A percentile compares a stretch with the other conserved stretches of the same genome.
Evolutionary conservation across 1,139 yeast genomes (phyloP).

Genomic region (Wickerhamomyces sp.): DNA sequence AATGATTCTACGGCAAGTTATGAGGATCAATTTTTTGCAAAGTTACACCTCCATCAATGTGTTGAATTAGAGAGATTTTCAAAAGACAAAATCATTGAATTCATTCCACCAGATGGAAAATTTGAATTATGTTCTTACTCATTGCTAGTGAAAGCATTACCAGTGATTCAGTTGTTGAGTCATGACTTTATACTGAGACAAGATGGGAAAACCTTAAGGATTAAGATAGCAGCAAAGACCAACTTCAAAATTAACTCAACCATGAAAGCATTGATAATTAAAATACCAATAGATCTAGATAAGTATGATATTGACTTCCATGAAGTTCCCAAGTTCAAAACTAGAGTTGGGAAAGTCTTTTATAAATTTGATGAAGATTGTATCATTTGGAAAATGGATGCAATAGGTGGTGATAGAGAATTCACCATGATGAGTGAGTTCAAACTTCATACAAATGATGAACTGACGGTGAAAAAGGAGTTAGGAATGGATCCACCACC

Average conservation of each 20-base stretch:
- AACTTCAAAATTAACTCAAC: conserved; percentile 62
- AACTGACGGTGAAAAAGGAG: conserved; percentile 47
- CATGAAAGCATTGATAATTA: conserved; percentile 52
- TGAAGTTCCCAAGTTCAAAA: conserved; percentile 55
- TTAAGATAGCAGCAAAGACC: conserved; percentile 36
- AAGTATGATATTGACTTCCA: conserved; percentile 40
- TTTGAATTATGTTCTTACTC: conserved; percentile 53
- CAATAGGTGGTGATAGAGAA: conserved; percentile 49
- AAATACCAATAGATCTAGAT: conserved; percentile 44
- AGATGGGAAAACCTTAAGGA: conserved; percentile 37
- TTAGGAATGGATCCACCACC: conserved; percentile 40
- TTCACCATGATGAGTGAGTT: conserved; percentile 61
- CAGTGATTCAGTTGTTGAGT: conserved; percentile 30
- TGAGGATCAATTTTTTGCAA: conserved; percentile 28
- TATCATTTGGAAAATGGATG: conserved; percentile 56
- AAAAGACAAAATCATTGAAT: conserved; percentile 52
- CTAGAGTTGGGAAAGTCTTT: conserved; percentile 61
- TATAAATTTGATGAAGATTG: conserved; percentile 63
- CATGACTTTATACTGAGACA: conserved; percentile 27
- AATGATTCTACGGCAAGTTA: too few relatives aligned
- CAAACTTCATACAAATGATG: conserved; percentile 45
- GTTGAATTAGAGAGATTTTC: conserved; percentile 60
- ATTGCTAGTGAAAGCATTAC: conserved; percentile 19
- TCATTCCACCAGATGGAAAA: conserved; percentile 78
- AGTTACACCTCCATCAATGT: conserved; percentile 71